phyloP scores from a whole-genome alignment of 148 eudicot species.

The Fallopia convolvulus region DNA sequence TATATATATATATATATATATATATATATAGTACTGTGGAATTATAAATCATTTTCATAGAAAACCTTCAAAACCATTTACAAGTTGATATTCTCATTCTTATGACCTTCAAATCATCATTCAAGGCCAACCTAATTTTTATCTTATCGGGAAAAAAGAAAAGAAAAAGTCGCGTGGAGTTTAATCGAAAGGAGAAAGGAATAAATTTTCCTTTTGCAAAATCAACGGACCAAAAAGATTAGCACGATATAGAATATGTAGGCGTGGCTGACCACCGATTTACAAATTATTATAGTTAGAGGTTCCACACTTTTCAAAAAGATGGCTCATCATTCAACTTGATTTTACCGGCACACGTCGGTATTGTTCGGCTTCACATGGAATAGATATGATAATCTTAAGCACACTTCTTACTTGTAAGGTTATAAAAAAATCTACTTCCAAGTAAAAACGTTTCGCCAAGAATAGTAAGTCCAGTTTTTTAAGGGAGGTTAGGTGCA shows the following conservation, averaged over 20 bases:
- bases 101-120: no score
- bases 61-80: no score
- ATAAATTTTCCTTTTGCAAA: not conserved
- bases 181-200: not conserved
- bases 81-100: no score
- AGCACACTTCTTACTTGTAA: not conserved
- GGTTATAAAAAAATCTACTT: not conserved
- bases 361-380: not conserved
- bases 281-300: not conserved
- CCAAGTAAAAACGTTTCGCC: constrained; percentile 12
- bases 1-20: no score
- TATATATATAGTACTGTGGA: no score
- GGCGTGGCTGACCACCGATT: not conserved
- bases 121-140: no score
- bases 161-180: not conserved
- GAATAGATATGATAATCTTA: not conserved
- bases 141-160: no score
- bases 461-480: constrained; percentile 17
- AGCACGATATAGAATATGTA: not conserved
- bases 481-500: constrained; percentile 4
- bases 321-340: not conserved
- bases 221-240: not conserved
- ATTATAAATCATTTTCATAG: no score
- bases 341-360: constrained; percentile 1
- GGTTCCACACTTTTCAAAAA: not conserved